Evolutionary conservation across 768 basidiomycete genomes (phyloP).

Genomic region (Tricholoma bakamatsutake): DNA sequence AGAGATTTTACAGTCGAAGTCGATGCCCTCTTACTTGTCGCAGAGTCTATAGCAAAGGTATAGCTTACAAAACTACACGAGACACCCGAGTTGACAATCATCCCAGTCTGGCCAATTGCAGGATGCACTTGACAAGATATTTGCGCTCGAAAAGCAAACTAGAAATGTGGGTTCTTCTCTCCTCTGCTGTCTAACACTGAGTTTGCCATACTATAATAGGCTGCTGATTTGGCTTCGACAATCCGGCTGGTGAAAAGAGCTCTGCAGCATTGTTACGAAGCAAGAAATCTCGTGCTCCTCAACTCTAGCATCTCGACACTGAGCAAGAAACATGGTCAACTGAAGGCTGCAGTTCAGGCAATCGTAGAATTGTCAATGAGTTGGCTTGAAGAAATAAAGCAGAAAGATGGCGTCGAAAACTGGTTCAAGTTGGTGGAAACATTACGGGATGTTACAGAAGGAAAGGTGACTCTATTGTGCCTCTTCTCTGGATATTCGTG

Average conservation of each 20-base stretch:
- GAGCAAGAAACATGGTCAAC: conserved; percentile 96
- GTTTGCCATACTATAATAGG: conserved; percentile 41
- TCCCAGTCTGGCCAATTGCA: conserved; percentile 73
- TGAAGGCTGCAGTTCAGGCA: conserved; percentile 85
- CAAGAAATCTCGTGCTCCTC: conserved; percentile 61
- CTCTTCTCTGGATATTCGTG: neutral
- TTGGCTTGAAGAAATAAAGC: conserved; percentile 76
- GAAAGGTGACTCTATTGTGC: conserved; percentile 63
- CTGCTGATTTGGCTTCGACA: conserved; percentile 90
- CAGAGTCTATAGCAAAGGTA: conserved; percentile 67
- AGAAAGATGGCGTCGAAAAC: conserved; percentile 57
- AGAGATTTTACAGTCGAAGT: conserved; percentile 86
- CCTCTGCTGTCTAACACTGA: neutral
- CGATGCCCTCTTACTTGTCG: conserved; percentile 65
- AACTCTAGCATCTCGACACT: conserved; percentile 64
- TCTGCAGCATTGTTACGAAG: conserved; percentile 65
- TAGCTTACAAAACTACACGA: conserved; percentile 6
- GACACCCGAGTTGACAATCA: conserved; percentile 8
- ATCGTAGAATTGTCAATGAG: conserved; percentile 84
- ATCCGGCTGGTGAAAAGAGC: conserved; percentile 76
- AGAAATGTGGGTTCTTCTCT: conserved; percentile 68
- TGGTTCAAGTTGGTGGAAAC: conserved; percentile 91
- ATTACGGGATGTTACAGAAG: conserved; percentile 87
- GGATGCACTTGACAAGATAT: conserved; percentile 85
- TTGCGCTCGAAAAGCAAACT: conserved; percentile 90